Evolutionary conservation across 495 filamentous ascomycete species (phyloP).

Genomic region (Penicillium longicatenatum): DNA sequence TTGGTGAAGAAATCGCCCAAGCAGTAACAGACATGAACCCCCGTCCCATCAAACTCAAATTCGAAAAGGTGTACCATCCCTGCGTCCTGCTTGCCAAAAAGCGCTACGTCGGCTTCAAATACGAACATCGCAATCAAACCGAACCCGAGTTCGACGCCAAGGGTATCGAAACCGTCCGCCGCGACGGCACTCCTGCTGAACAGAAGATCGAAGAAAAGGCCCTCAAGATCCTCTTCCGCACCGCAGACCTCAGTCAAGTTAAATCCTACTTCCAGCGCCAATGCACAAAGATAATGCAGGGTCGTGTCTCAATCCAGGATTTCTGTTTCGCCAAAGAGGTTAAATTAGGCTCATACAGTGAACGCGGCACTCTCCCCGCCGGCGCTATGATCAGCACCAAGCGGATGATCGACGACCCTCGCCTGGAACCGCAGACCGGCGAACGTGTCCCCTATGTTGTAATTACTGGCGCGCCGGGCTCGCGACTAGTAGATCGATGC

Average conservation of each 20-base stretch:
- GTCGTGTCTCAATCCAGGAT: slow-evolving; percentile 86
- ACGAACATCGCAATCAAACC: slow-evolving; percentile 74
- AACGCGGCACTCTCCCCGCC: slow-evolving; percentile 74
- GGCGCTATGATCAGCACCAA: slow-evolving; percentile 84
- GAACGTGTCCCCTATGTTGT: slow-evolving; percentile 96
- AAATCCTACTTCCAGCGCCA: slow-evolving; percentile 90
- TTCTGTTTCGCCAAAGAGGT: slow-evolving; percentile 95
- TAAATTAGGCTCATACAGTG: slow-evolving; percentile 85
- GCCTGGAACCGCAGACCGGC: slow-evolving; percentile 90
- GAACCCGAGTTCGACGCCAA: slow-evolving; percentile 96
- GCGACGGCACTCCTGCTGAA: slow-evolving; percentile 92
- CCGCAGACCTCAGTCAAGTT: slow-evolving; percentile 83
- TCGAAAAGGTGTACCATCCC: slow-evolving; percentile 97
- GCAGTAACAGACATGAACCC: slow-evolving; percentile 89
- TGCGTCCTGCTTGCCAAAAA: slow-evolving; percentile 96
- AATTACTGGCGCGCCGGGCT: slow-evolving; percentile 81
- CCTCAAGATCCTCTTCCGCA: slow-evolving; percentile 85
- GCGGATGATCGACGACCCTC: slow-evolving; percentile 81
- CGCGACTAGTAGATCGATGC: slow-evolving; percentile 85
- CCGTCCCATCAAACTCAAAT: slow-evolving; percentile 91
- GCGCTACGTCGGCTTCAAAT: slow-evolving; percentile 97
- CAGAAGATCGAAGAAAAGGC: slow-evolving; percentile 98
- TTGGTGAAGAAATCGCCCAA: slow-evolving; percentile 91
- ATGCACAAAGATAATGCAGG: slow-evolving; percentile 91
- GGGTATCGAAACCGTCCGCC: slow-evolving; percentile 93